phyloP scores from a whole-genome alignment of 352 stramenopile species.

The Globisporangium ultimum region DNA sequence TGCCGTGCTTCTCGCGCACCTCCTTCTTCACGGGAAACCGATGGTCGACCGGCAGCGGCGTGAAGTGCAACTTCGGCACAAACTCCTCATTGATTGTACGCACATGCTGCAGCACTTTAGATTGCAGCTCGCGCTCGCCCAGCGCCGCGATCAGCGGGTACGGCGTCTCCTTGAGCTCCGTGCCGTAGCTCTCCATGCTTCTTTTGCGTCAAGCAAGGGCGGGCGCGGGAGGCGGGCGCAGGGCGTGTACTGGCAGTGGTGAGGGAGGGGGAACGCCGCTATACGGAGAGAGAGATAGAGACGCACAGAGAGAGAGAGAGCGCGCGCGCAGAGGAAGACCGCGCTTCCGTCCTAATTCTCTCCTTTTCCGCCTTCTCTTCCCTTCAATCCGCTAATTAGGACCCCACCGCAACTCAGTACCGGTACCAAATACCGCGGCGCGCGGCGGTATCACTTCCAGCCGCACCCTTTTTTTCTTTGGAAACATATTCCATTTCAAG shows the following conservation, averaged over 20 bases:
- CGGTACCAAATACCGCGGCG: no score
- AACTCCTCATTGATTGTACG: slow-evolving; percentile 81
- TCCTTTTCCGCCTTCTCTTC: no score
- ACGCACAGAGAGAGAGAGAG: not conserved
- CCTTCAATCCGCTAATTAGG: no score
- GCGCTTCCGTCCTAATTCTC: no score
- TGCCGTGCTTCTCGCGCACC: slow-evolving; percentile 79
- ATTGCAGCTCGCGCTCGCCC: slow-evolving; percentile 68
- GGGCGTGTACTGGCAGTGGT: no score
- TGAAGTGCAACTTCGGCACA: slow-evolving; percentile 73
- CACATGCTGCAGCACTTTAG: slow-evolving; percentile 64
- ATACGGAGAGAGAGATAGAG: not conserved
- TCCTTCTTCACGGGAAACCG: slow-evolving; percentile 83
- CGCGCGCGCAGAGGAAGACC: not conserved
- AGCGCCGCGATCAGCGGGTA: slow-evolving; percentile 82
- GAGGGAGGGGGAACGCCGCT: no score
- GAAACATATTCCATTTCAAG: no score
- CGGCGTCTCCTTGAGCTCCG: slow-evolving; percentile 85
- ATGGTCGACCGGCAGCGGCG: slow-evolving; percentile 66
- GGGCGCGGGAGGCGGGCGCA: no score
- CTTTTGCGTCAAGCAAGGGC: not conserved
- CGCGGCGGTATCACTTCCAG: no score
- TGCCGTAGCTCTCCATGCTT: slow-evolving; percentile 81
- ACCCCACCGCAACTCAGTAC: no score
- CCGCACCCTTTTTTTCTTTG: no score